Percentiles rank a stretch among this genome's conserved stretches.
Conservation (phyloP, 176 grass and related monocot species). For the Avena sativa region DNA sequence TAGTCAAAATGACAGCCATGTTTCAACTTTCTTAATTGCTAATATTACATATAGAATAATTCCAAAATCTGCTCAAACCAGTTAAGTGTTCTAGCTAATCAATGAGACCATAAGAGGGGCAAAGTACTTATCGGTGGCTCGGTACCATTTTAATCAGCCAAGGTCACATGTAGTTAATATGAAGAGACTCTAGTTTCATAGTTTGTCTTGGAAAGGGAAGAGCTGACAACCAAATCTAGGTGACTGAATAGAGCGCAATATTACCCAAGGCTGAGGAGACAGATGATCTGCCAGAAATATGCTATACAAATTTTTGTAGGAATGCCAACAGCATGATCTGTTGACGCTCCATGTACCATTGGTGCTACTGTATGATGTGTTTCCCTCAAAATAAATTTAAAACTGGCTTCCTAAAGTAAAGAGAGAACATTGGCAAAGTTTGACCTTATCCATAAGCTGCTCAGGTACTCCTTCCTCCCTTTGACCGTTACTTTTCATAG, state of each 20-base stretch:
- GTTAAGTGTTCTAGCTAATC: background rate
- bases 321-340: slow-evolving; percentile 12
- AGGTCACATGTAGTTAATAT: slow-evolving; percentile 12
- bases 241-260: background rate
- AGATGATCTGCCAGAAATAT: background rate
- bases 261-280: background rate
- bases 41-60: background rate
- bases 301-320: background rate
- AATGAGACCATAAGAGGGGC: background rate
- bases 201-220: background rate
- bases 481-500: background rate
- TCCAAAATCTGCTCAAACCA: background rate
- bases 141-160: background rate
- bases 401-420: background rate
- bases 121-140: background rate
- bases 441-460: slow-evolving; percentile 1
- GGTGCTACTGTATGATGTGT: background rate
- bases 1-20: background rate
- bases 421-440: background rate
- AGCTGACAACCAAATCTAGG: background rate
- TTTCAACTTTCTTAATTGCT: slow-evolving; percentile 2
- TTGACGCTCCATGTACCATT: background rate
- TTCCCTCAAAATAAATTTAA: background rate
- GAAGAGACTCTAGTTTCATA: background rate
- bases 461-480: background rate